These are phyloP conservation scores for Phialemoniopsis sp. DNA, from an alignment of 2,329 filamentous ascomycete species.

Conservation along the genomic window DNA sequence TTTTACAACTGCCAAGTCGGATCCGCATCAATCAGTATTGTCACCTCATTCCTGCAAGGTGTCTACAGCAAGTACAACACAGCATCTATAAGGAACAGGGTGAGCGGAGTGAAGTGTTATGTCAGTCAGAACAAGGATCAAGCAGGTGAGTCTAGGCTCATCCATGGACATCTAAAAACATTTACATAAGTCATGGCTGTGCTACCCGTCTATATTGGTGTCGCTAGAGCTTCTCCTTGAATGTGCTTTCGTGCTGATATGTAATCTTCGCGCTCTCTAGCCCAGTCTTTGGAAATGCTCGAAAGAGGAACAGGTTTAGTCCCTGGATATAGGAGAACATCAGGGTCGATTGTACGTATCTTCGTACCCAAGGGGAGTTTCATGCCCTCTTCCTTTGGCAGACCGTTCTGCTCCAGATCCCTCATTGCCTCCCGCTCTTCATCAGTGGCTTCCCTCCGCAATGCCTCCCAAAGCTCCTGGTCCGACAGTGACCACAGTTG, in stretches of 20 bases:
- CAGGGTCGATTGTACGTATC: constrained; percentile 1
- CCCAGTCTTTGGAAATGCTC: not conserved
- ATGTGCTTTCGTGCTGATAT: not conserved
- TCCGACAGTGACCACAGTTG: constrained; percentile 27
- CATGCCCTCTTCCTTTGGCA: not conserved
- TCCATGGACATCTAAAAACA: no score
- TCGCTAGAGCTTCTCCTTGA: no score
- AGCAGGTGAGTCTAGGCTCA: no score
- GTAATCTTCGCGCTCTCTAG: not conserved
- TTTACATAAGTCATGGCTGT: no score
- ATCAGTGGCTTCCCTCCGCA: not conserved
- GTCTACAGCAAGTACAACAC: no score
- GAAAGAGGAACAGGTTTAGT: not conserved
- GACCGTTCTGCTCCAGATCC: not conserved
- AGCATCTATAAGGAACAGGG: no score
- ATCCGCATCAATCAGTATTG: no score
- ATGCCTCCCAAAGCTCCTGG: constrained; percentile 23
- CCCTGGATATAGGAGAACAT: not conserved
- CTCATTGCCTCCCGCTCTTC: not conserved
- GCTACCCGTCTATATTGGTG: no score
- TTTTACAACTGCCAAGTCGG: no score
- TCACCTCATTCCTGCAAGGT: no score
- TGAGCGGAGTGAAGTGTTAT: no score
- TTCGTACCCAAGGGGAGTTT: not conserved
- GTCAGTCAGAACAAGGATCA: no score